Conservation (phyloP, 345 rosid species). For the Ceriops zippeliana region DNA sequence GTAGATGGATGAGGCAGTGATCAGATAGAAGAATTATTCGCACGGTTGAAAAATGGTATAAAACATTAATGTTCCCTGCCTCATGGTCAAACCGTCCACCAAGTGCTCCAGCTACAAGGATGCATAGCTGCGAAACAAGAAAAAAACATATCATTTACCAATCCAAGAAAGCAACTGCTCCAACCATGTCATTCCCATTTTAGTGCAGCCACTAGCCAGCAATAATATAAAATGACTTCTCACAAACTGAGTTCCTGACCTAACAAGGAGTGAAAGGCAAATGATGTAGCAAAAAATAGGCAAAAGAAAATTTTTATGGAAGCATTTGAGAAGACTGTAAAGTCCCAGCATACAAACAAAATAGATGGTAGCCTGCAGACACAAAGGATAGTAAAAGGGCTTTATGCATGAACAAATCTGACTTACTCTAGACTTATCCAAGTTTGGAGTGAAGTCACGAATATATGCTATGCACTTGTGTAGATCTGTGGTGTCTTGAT, state of each 20-base stretch:
- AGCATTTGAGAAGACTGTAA: background rate
- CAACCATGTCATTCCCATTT: no score
- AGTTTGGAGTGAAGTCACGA: slow-evolving; percentile 37
- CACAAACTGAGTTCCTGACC: background rate
- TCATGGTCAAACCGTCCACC: slow-evolving; percentile 98
- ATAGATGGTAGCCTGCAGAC: background rate
- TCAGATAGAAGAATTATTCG: slow-evolving; percentile 68
- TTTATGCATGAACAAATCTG: background rate
- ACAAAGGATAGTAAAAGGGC: background rate
- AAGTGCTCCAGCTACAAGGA: slow-evolving; percentile 91
- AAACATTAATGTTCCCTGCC: slow-evolving; percentile 78
- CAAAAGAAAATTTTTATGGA: background rate
- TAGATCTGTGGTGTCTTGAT: slow-evolving; percentile 96
- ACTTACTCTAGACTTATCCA: slow-evolving; percentile 56
- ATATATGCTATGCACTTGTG: slow-evolving; percentile 72
- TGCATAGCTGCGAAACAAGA: slow-evolving; percentile 51
- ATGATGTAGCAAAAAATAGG: background rate
- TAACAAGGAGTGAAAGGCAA: background rate
- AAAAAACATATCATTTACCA: background rate
- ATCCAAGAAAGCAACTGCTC: background rate
- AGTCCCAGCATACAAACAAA: background rate
- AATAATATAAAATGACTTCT: background rate
- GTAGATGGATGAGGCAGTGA: slow-evolving; percentile 74
- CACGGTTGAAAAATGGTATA: slow-evolving; percentile 50
- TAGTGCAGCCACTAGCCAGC: no score